Conservation (phyloP, 2,329 filamentous ascomycete species). For the Botryotinia narcissicola region DNA sequence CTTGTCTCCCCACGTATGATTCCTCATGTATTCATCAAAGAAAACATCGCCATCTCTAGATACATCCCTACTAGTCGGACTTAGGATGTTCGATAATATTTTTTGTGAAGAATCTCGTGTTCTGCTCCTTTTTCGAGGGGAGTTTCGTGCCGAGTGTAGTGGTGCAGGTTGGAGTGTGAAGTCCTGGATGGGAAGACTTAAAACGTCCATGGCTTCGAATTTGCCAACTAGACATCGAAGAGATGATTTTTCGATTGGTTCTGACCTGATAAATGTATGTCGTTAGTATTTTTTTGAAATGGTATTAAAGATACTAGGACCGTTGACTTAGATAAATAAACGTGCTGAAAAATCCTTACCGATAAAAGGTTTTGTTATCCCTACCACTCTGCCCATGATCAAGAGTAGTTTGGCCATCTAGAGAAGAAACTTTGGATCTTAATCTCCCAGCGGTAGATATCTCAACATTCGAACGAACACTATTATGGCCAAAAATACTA, state of each 20-base stretch:
- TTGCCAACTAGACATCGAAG: constrained; percentile 31
- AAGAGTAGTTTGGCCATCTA: background rate
- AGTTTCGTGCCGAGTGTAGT: constrained; percentile 22
- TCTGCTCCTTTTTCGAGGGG: constrained; percentile 8
- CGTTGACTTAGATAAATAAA: background rate
- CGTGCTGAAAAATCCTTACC: background rate
- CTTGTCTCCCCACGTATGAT: background rate
- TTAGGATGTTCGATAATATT: constrained; percentile 29
- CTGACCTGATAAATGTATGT: background rate
- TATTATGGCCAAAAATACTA: background rate
- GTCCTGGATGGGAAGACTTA: constrained; percentile 27
- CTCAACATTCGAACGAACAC: background rate
- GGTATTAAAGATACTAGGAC: background rate
- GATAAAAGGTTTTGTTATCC: background rate
- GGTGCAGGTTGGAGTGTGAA: constrained; percentile 28
- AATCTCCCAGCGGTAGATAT: background rate
- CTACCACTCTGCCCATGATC: background rate
- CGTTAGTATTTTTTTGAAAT: background rate
- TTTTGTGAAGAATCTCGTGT: constrained; percentile 15
- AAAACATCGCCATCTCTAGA: constrained; percentile 19
- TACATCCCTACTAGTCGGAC: constrained; percentile 15
- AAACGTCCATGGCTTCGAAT: constrained; percentile 35
- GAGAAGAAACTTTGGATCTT: constrained; percentile 12
- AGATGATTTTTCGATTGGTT: constrained; percentile 23
- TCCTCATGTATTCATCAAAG: background rate